phyloP scores from a whole-genome alignment of 257 asterid genomes.

The Parsonsia alboflavescens region DNA sequence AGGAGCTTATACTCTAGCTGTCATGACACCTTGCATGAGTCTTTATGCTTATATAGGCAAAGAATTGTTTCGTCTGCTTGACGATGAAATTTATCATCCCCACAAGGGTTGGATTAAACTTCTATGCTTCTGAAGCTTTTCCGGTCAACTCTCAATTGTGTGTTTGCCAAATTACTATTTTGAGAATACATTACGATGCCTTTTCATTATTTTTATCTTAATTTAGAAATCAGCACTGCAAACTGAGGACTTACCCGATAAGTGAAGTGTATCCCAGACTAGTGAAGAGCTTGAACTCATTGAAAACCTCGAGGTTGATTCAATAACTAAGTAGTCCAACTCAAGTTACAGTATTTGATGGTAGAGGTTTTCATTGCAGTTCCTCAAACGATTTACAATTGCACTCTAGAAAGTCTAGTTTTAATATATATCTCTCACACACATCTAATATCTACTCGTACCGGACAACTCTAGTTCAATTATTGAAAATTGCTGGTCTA shows the following conservation, averaged over 20 bases:
- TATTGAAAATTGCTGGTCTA: too few relatives aligned
- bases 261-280: conserved; percentile 72
- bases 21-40: conserved; percentile 92
- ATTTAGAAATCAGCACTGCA: conserved; percentile 56
- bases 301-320: conserved; percentile 80
- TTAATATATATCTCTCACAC: too few relatives aligned
- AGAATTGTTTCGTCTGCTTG: conserved; percentile 49
- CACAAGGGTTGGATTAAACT: conserved; percentile 71
- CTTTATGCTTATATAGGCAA: conserved; percentile 80
- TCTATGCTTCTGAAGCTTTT: conserved; percentile 58
- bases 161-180: neutral
- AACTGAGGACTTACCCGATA: conserved; percentile 79
- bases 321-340: too few relatives aligned
- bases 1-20: conserved; percentile 91
- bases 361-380: too few relatives aligned
- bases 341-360: too few relatives aligned
- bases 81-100: conserved; percentile 46
- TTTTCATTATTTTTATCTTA: neutral
- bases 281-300: conserved; percentile 79
- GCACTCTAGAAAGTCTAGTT: too few relatives aligned
- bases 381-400: too few relatives aligned
- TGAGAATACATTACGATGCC: neutral
- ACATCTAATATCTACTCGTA: too few relatives aligned
- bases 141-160: conserved; percentile 48
- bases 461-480: too few relatives aligned